Base-by-base conservation (phyloP, 1,284 basidiomycete species). In the Rhodotorula sp. region DNA sequence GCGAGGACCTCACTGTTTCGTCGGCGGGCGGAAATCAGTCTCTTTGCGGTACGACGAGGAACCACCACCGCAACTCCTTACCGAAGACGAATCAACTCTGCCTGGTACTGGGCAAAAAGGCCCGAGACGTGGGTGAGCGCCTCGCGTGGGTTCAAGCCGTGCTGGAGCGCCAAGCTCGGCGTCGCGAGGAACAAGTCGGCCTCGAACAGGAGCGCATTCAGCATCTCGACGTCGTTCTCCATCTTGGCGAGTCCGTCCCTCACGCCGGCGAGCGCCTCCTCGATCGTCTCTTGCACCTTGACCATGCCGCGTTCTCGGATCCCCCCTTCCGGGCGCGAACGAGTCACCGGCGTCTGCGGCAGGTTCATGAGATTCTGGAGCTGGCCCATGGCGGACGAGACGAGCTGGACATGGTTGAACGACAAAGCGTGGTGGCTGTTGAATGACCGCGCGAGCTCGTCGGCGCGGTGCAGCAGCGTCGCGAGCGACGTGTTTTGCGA, bases 251-350 rank as follows among this genome's bases (percentile, higher is more conserved):
- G 53, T 22, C 66, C 72, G 33, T 74, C 72, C 24, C 74, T 48
- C 17, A 75, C 67, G 10, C 45, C 63, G 10, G 24, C 29, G 6
- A 75, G 64, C 1, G 68, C 64, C 49, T 75, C 72, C 44, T 75
- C 74, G 54, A 74, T 64, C 46, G 70, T 65, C 37, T 74, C 68
- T 44, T 75, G 74, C 5, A 74, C 68, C 53, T 75, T 68, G n/a
- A 55, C 68, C 64, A 74, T 69, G 4, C 71, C 72, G 29, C 74
- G 72, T 33, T 75, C 74, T 42, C 66, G 58, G 22, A 75, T 74
- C 15, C 74, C 74, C 7, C 72, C 74, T 17, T 67, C 70, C 14
- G 74, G 72, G 18, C 72, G 46, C 14, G 42, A 57, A 4, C 74
- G 62, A 4, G 74, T 75, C 10, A 68, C 48, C 8, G 70, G 72